Percentiles rank a stretch among this genome's conserved stretches.
phyloP scores from a whole-genome alignment of 495 filamentous ascomycete genomes.

The Hypoxylon rickii region DNA sequence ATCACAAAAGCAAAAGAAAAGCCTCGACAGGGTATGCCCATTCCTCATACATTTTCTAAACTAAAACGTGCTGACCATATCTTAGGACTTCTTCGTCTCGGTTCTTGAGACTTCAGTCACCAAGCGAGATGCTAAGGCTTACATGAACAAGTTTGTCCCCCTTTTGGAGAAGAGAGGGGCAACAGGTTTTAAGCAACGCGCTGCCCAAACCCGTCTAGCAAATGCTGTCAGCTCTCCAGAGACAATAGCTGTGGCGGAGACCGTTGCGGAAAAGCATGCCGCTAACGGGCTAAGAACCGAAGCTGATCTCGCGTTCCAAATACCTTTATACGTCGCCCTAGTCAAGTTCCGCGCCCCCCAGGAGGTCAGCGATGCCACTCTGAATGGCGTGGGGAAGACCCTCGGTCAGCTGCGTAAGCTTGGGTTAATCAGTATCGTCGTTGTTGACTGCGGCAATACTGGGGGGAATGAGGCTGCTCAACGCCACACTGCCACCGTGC shows the following conservation, averaged over 20 bases:
- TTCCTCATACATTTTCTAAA: not conserved
- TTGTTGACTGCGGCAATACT: slow-evolving; percentile 67
- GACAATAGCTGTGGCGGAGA: slow-evolving; percentile 3
- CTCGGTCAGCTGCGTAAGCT: slow-evolving; percentile 79
- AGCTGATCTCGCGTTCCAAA: slow-evolving; percentile 39
- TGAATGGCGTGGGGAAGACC: slow-evolving; percentile 80
- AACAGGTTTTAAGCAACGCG: slow-evolving; percentile 40
- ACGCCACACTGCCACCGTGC: slow-evolving; percentile 52
- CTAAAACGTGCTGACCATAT: slow-evolving; percentile 16
- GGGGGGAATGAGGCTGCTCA: slow-evolving; percentile 34
- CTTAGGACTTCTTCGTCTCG: slow-evolving; percentile 79
- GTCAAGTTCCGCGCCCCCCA: slow-evolving; percentile 82
- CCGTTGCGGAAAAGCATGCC: slow-evolving; percentile 12
- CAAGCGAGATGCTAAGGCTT: slow-evolving; percentile 86
- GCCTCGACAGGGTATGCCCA: slow-evolving; percentile 44
- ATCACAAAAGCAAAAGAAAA: slow-evolving; percentile 49
- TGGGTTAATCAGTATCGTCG: slow-evolving; percentile 78
- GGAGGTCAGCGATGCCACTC: slow-evolving; percentile 63
- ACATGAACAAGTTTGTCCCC: slow-evolving; percentile 77
- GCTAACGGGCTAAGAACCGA: slow-evolving; percentile 58
- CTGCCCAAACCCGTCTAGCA: slow-evolving; percentile 34
- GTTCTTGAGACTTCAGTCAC: slow-evolving; percentile 83
- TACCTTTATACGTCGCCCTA: slow-evolving; percentile 77
- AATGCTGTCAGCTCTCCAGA: slow-evolving; percentile 2
- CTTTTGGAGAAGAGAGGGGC: slow-evolving; percentile 46